These are phyloP conservation scores for Phytophthora megakarya DNA, from an alignment of 352 stramenopile species.

Conservation along the genomic window DNA sequence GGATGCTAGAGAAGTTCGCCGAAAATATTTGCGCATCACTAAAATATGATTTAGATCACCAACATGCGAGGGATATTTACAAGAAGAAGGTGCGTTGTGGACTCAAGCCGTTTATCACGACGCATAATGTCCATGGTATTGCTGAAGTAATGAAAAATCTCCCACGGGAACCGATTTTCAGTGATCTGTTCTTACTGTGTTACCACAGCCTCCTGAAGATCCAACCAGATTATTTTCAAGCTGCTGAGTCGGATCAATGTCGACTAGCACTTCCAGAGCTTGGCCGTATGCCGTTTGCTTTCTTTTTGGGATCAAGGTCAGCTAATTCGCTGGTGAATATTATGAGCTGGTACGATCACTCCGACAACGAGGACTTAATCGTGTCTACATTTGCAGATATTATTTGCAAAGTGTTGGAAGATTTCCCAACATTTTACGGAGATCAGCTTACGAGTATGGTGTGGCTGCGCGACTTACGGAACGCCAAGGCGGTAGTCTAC, in stretches of 20 bases:
- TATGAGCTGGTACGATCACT: slow-evolving; percentile 44
- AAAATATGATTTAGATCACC: slow-evolving; percentile 81
- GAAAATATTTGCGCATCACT: slow-evolving; percentile 84
- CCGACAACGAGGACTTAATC: slow-evolving; percentile 47
- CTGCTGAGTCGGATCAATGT: slow-evolving; percentile 52
- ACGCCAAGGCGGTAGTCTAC: slow-evolving; percentile 59
- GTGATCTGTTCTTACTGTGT: slow-evolving; percentile 75
- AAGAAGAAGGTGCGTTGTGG: slow-evolving; percentile 82
- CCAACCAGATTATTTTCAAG: slow-evolving; percentile 62
- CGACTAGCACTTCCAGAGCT: slow-evolving; percentile 55
- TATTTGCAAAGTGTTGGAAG: slow-evolving; percentile 60
- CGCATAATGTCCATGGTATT: slow-evolving; percentile 72
- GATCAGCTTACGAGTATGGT: slow-evolving; percentile 70
- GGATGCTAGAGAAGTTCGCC: slow-evolving; percentile 72
- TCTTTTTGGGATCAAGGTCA: slow-evolving; percentile 65
- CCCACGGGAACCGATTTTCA: slow-evolving; percentile 72
- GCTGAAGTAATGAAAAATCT: slow-evolving; percentile 86
- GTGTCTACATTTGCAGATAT: slow-evolving; percentile 68
- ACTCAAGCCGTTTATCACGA: slow-evolving; percentile 58
- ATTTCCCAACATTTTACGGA: slow-evolving; percentile 69
- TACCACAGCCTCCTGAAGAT: slow-evolving; percentile 63
- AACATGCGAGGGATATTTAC: slow-evolving; percentile 69
- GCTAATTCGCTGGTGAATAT: slow-evolving; percentile 67
- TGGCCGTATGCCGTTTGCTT: slow-evolving; percentile 64
- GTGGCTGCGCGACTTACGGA: slow-evolving; percentile 60